Evolutionary conservation across 768 basidiomycete species (phyloP).

Genomic region (Pisolithus orientalis): DNA sequence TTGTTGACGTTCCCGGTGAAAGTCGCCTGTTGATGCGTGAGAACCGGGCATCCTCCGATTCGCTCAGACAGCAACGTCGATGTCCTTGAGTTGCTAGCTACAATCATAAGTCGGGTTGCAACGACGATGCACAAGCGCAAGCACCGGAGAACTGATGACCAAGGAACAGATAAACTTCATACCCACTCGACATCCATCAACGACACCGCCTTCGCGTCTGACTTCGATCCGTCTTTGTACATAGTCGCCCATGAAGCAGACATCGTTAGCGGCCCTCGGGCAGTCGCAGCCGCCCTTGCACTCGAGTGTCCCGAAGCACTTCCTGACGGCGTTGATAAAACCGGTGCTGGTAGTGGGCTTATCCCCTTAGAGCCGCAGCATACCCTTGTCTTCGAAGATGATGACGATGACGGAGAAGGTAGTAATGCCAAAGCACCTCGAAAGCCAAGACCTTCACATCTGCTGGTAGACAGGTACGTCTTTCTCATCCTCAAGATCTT

Average conservation of each 20-base stretch:
- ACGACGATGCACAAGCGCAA: too few species aligned
- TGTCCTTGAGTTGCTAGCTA: too few species aligned
- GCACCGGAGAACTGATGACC: too few species aligned
- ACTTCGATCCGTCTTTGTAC: conserved; percentile 31
- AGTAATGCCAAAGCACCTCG: background rate
- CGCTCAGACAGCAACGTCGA: too few species aligned
- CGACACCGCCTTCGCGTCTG: background rate
- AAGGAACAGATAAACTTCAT: too few species aligned
- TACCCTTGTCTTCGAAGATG: conserved; percentile 3
- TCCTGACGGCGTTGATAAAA: conserved; percentile 1
- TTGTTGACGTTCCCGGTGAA: too few species aligned
- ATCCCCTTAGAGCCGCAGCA: conserved; percentile 27
- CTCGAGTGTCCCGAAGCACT: conserved; percentile 24
- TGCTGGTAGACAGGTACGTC: conserved; percentile 86
- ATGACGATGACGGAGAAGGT: background rate
- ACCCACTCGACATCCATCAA: background rate
- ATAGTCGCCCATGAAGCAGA: conserved; percentile 78
- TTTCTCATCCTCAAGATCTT: conserved; percentile 12
- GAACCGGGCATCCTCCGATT: too few species aligned
- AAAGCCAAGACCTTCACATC: conserved; percentile 3
- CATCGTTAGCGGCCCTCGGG: conserved; percentile 49
- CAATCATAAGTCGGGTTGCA: too few species aligned
- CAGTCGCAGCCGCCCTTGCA: conserved; percentile 30
- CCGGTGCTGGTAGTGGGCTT: conserved; percentile 26
- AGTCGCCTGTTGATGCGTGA: too few species aligned